Evolutionary conservation across 2,329 filamentous ascomycete species (phyloP).

Genomic region (Thyridium curvatum): DNA sequence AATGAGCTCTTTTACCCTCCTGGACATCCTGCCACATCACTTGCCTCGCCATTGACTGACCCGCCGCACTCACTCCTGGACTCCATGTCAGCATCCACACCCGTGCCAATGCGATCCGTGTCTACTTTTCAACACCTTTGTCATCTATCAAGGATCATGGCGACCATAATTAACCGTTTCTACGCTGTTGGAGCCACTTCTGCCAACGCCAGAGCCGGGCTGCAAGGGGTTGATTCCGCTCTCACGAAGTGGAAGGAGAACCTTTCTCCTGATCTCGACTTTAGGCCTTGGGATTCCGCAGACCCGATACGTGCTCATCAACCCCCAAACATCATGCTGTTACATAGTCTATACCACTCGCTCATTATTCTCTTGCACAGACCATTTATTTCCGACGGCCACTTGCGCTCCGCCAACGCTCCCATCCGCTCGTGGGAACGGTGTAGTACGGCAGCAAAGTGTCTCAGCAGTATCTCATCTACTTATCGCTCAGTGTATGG

Average conservation of each 20-base stretch:
- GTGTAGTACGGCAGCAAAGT: too few species aligned
- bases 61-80: background rate
- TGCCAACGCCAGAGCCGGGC: background rate
- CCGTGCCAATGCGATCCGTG: too few species aligned
- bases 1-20: slow-evolving; percentile 26
- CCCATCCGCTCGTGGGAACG: too few species aligned
- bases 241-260: slow-evolving; percentile 5
- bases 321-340: background rate
- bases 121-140: slow-evolving; percentile 2
- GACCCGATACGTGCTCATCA: slow-evolving; percentile 1
- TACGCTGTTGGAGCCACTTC: slow-evolving; percentile 6
- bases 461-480: too few species aligned
- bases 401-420: too few species aligned
- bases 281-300: background rate
- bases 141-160: slow-evolving; percentile 6
- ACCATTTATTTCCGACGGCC: slow-evolving; percentile 22
- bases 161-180: slow-evolving; percentile 6
- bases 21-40: slow-evolving; percentile 11
- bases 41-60: slow-evolving; percentile 1
- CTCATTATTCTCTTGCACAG: slow-evolving; percentile 37
- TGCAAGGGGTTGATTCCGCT: slow-evolving; percentile 4
- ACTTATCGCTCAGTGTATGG: too few species aligned
- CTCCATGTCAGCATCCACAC: too few species aligned
- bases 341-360: slow-evolving; percentile 24
- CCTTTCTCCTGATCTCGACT: slow-evolving; percentile 4